phyloP scores from a whole-genome alignment of 1,284 basidiomycete genomes.

The Meira miltonrushii region DNA sequence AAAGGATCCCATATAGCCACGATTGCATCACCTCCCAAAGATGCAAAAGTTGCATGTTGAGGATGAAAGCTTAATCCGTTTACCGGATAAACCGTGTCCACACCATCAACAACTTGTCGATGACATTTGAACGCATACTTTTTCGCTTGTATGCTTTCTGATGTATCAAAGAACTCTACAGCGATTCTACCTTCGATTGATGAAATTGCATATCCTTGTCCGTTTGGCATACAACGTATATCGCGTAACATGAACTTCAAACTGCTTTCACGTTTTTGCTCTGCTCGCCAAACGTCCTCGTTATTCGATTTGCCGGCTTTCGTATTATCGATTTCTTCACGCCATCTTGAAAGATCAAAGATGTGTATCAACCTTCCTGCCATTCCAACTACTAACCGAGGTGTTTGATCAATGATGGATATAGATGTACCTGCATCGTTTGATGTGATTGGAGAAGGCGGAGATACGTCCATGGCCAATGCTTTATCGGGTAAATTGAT shows the following conservation, averaged over 20 bases:
- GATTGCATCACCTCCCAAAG: slow-evolving; percentile 82
- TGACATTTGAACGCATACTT: slow-evolving; percentile 99
- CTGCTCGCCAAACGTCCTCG: slow-evolving; percentile 29
- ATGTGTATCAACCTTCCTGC: slow-evolving; percentile 33
- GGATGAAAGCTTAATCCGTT: slow-evolving; percentile 93
- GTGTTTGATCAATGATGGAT: slow-evolving; percentile 18
- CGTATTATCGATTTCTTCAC: slow-evolving; percentile 18
- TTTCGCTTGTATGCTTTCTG: slow-evolving; percentile 65
- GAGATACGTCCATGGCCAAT: slow-evolving; percentile 43
- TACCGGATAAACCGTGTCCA: slow-evolving; percentile 98
- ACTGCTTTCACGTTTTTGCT: slow-evolving; percentile 78
- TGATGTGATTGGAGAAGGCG: slow-evolving; percentile 15
- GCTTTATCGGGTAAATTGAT: slow-evolving; percentile 40
- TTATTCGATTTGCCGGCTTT: slow-evolving; percentile 15
- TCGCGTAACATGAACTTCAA: slow-evolving; percentile 91
- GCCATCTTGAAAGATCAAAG: slow-evolving; percentile 32
- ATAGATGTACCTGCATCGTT: not conserved
- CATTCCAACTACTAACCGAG: slow-evolving; percentile 43
- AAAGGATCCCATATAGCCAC: slow-evolving; percentile 95
- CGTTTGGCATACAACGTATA: slow-evolving; percentile 83
- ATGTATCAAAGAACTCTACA: slow-evolving; percentile 91
- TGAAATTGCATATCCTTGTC: slow-evolving; percentile 88
- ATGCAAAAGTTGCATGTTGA: slow-evolving; percentile 86
- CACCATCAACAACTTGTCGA: slow-evolving; percentile 76
- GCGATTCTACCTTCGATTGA: slow-evolving; percentile 94